Evolutionary conservation across 208 protist species (phyloP), one percentile per base, ranked within the genome.

Genomic region (Paratrypanosoma confusum): DNA sequence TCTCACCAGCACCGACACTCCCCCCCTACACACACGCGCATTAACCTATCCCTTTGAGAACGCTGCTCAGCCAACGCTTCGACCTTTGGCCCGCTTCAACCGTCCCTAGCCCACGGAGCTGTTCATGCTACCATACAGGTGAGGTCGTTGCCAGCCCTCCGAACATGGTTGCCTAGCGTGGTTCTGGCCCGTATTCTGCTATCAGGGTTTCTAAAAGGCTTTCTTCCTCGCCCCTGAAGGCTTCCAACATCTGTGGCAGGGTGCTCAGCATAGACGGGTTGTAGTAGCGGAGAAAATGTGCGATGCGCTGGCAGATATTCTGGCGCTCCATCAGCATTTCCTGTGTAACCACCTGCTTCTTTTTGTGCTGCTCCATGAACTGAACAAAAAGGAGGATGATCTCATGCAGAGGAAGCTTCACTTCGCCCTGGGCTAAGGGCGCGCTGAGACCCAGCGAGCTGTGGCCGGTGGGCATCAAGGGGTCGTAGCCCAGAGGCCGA

Each of bases 371-470:
- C 13, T 69, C 55, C 0, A 69, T 50, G 36, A 75, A 61, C 8
- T 34, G 35, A 0, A 36, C 40, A 29, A 76, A 75, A 25, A 53
- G 39, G 17, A 72, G 51, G 14, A 83, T 42, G 22, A 64, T 44
- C 31, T 79, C 62, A 40, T 83, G 74, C 18, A 83, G 56, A 1
- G 69, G 56, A 8, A 83, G 39, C 46, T 64, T 70, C 23, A 75
- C 29, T 1, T 43, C 18, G 8, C 29, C 13, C 10, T 13, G 29
- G 10, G 29, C 29, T 33, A 33, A 8, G 29, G 10, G 10, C 10
- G 10, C 29, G 8, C 13, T 13, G 8, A 33, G 10, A n/a, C 29
- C 29, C 29, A 33, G 29, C 29, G 10, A 33, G 10, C 29, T n/a
- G 29, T 25, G 36, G 13, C 18, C 37, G 24, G 3, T 5, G 1